A percentile compares a stretch with the other conserved stretches of the same genome.
Conservation (phyloP, 2,329 filamentous ascomycete species). For the Botrytis hyacinthi region DNA sequence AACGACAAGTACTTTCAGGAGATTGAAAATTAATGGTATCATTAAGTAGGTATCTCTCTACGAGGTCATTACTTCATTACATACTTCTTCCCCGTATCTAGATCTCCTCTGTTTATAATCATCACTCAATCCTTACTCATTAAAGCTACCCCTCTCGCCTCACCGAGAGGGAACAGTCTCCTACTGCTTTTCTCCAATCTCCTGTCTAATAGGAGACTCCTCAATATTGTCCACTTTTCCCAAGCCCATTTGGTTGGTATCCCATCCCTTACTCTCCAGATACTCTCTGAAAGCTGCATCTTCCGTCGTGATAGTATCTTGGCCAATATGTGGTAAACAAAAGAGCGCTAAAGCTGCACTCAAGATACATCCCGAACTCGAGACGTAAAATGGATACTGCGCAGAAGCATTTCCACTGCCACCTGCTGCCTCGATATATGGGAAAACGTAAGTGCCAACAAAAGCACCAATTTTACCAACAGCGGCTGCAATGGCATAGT, state of each 20-base stretch:
- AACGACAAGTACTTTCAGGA: not conserved
- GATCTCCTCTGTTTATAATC: not conserved
- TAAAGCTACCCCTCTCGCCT: no score
- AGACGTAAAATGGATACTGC: constrained; percentile 91
- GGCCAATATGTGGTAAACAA: constrained; percentile 71
- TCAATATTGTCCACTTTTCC: constrained; percentile 28
- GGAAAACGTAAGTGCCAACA: constrained; percentile 80
- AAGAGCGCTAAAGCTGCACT: constrained; percentile 66
- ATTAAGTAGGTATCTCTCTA: not conserved
- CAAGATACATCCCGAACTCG: constrained; percentile 71
- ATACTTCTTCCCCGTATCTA: not conserved
- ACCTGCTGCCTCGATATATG: constrained; percentile 62
- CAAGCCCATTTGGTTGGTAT: constrained; percentile 58
- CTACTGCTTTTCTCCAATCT: constrained; percentile 8
- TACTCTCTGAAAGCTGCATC: constrained; percentile 74
- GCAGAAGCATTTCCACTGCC: constrained; percentile 60
- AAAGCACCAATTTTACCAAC: constrained; percentile 79
- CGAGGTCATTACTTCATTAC: not conserved
- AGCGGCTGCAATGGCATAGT: constrained; percentile 70
- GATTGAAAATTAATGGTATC: not conserved
- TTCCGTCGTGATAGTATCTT: constrained; percentile 80
- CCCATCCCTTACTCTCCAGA: constrained; percentile 72
- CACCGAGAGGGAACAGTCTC: not conserved
- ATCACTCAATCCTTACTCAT: no score
- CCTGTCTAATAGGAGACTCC: not conserved